phyloP scores from a whole-genome alignment of 805 yeast species.

The Millerozyma miso region DNA sequence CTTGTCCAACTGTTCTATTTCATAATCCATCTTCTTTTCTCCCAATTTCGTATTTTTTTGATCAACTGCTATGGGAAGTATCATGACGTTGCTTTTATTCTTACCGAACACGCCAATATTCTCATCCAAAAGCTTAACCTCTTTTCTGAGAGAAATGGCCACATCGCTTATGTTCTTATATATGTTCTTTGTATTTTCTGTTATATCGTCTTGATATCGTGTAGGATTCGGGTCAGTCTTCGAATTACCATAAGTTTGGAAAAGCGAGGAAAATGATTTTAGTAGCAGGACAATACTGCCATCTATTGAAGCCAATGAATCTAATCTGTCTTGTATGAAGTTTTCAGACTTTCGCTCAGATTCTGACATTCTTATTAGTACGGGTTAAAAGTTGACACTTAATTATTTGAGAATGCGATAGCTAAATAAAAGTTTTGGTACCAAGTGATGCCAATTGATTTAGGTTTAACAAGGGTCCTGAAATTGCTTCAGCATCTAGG shows the following conservation, averaged over 20 bases:
- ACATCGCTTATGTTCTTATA: slow-evolving; percentile 54
- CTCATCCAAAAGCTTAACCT: slow-evolving; percentile 61
- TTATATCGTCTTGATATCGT: neutral
- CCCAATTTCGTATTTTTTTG: slow-evolving; percentile 71
- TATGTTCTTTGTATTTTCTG: slow-evolving; percentile 36
- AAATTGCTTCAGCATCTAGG: slow-evolving; percentile 44
- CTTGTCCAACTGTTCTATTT: slow-evolving; percentile 24
- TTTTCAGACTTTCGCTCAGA: slow-evolving; percentile 14
- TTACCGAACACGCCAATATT: slow-evolving; percentile 46
- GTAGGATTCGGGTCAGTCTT: slow-evolving; percentile 10
- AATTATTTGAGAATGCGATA: neutral
- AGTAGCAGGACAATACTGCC: slow-evolving; percentile 47
- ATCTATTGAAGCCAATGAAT: slow-evolving; percentile 51
- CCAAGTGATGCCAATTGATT: slow-evolving; percentile 32
- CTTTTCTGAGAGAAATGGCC: slow-evolving; percentile 59
- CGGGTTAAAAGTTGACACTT: neutral
- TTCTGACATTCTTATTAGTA: neutral
- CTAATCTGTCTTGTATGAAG: slow-evolving; percentile 49
- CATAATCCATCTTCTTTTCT: slow-evolving; percentile 48
- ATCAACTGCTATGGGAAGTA: slow-evolving; percentile 65
- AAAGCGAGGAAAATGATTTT: slow-evolving; percentile 44
- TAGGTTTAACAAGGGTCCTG: slow-evolving; percentile 32
- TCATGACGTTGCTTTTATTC: slow-evolving; percentile 43
- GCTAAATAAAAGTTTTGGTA: slow-evolving; percentile 1
- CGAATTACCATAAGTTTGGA: slow-evolving; percentile 37